Percentiles rank a stretch among this genome's conserved stretches.
Evolutionary conservation across 2,329 filamentous ascomycete genomes (phyloP).

Genomic region (Neobulgaria alba): DNA sequence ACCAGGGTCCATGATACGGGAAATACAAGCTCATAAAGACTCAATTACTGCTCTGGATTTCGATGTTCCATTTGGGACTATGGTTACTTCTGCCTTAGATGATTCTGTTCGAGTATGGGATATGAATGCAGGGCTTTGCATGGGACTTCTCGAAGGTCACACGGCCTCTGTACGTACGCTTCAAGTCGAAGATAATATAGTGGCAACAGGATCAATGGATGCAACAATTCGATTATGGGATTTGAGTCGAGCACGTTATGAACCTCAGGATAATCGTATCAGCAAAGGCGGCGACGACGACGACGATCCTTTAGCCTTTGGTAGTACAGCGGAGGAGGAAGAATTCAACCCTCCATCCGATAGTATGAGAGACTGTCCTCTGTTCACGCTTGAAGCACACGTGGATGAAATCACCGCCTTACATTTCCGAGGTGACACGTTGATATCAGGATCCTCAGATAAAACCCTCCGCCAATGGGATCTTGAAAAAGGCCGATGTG

Average conservation of each 20-base stretch:
- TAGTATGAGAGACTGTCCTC: slow-evolving; percentile 79
- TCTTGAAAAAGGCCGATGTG: slow-evolving; percentile 89
- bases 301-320: slow-evolving; percentile 63
- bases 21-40: slow-evolving; percentile 83
- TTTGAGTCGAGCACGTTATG: slow-evolving; percentile 78
- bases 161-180: slow-evolving; percentile 86
- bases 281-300: slow-evolving; percentile 51
- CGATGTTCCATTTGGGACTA: slow-evolving; percentile 90
- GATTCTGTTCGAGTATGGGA: slow-evolving; percentile 97
- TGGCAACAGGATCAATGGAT: slow-evolving; percentile 90
- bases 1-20: slow-evolving; percentile 77
- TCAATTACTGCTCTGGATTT: slow-evolving; percentile 87
- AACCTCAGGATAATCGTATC: slow-evolving; percentile 47
- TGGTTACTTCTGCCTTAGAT: slow-evolving; percentile 87
- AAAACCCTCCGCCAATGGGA: slow-evolving; percentile 98
- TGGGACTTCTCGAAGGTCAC: slow-evolving; percentile 86
- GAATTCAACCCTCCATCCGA: slow-evolving; percentile 63
- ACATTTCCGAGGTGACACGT: slow-evolving; percentile 78
- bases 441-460: slow-evolving; percentile 93
- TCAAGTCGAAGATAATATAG: slow-evolving; percentile 91
- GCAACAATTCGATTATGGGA: slow-evolving; percentile 95
- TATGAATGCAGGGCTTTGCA: slow-evolving; percentile 83
- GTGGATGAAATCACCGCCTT: slow-evolving; percentile 91
- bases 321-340: slow-evolving; percentile 54
- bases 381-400: slow-evolving; percentile 85